Conservation (phyloP, 345 rosid species). For the Rubroshorea leprosula region DNA sequence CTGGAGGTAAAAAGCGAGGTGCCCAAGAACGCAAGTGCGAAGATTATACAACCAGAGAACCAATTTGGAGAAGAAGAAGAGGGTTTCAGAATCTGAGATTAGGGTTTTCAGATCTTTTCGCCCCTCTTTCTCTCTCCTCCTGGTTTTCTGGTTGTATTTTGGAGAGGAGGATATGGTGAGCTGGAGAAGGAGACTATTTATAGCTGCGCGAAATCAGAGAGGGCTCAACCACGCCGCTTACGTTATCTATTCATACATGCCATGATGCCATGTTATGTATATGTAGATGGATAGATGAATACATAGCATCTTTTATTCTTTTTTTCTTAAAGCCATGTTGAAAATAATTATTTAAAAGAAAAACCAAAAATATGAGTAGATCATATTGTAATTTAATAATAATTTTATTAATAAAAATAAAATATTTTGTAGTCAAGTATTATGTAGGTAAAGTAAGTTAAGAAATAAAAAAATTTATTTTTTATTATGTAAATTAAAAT, state of each 20-base stretch:
- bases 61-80: neutral
- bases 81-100: neutral
- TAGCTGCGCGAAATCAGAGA: neutral
- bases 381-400: too few species aligned
- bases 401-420: too few species aligned
- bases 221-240: neutral
- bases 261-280: too few species aligned
- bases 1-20: neutral
- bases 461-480: too few species aligned
- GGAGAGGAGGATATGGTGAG: neutral
- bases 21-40: neutral
- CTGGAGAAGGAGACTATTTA: neutral
- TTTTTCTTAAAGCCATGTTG: too few species aligned
- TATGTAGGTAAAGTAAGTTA: too few species aligned
- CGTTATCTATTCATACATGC: neutral
- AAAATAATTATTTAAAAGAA: too few species aligned
- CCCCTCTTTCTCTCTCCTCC: neutral
- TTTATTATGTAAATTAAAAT: too few species aligned
- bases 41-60: neutral
- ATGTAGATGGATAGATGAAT: too few species aligned
- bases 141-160: neutral
- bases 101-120: neutral
- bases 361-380: too few species aligned
- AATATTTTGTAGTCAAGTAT: too few species aligned
- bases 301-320: too few species aligned